Percentiles rank a stretch among this genome's conserved stretches.
These are phyloP conservation scores for Lepiota brunneoincarnata DNA, from an alignment of 768 basidiomycete species.

Conservation along the genomic window DNA sequence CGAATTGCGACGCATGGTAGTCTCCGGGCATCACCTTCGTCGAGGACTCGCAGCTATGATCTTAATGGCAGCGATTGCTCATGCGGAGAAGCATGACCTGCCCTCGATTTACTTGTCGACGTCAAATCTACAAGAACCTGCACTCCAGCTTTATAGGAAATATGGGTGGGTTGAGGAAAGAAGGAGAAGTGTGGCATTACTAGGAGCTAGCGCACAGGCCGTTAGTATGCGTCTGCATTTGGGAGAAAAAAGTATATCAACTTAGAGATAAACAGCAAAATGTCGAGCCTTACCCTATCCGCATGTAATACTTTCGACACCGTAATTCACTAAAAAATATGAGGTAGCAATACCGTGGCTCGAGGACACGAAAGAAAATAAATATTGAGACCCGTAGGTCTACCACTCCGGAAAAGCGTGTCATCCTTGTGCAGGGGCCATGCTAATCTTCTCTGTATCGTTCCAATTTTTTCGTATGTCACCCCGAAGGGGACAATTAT, in stretches of 20 bases:
- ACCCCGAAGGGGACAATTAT: conserved; percentile 3
- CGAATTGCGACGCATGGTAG: conserved; percentile 21
- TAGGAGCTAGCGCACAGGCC: neutral
- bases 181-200: neutral
- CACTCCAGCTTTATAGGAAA: conserved; percentile 16
- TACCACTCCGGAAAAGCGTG: conserved; percentile 97
- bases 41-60: conserved; percentile 16
- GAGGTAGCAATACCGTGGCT: no score
- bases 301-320: no score
- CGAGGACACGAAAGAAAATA: conserved; percentile 29
- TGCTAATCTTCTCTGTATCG: conserved; percentile 99
- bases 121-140: conserved; percentile 14
- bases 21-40: conserved; percentile 15
- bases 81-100: conserved; percentile 10
- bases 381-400: conserved; percentile 57
- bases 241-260: no score
- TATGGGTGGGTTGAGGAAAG: conserved; percentile 18
- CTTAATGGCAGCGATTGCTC: conserved; percentile 11
- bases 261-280: no score
- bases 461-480: conserved; percentile 88
- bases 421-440: conserved; percentile 99
- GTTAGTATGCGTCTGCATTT: neutral
- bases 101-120: conserved; percentile 16
- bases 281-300: no score
- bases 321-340: no score